Conservation (phyloP, 805 yeast species). For the Zygosaccharomyces gambellarensis region DNA sequence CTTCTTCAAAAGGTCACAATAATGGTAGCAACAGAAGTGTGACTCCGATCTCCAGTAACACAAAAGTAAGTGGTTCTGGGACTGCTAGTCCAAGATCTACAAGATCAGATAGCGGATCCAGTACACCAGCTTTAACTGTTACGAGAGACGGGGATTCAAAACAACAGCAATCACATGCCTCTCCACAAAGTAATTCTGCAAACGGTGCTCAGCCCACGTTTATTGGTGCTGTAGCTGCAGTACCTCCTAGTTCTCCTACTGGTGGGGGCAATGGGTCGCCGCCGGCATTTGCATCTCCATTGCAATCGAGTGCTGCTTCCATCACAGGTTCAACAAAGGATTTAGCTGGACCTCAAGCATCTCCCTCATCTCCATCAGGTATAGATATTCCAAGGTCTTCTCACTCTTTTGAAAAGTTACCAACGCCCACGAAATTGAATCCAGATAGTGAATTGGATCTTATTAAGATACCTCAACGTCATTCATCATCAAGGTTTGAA, state of each 20-base stretch:
- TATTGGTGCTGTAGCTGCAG: constrained; percentile 27
- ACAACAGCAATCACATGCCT: constrained; percentile 1
- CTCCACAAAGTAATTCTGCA: constrained; percentile 3
- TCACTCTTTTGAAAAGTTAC: constrained; percentile 52
- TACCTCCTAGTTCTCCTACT: constrained; percentile 18
- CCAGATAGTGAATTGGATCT: constrained; percentile 67
- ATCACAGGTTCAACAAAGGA: constrained; percentile 13
- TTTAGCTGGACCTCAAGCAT: constrained; percentile 13
- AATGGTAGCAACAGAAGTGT: constrained; percentile 8
- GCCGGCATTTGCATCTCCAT: constrained; percentile 8
- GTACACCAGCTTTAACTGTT: background rate
- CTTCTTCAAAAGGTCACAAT: constrained; percentile 8
- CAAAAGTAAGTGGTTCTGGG: constrained; percentile 4
- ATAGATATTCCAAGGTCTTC: constrained; percentile 39
- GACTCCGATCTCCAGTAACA: constrained; percentile 7
- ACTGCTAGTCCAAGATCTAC: background rate
- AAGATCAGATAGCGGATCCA: background rate
- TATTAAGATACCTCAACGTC: constrained; percentile 82
- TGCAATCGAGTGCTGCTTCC: constrained; percentile 6
- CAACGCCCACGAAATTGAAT: constrained; percentile 56
- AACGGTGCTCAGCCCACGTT: constrained; percentile 24
- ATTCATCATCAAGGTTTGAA: constrained; percentile 87
- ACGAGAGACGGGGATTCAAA: constrained; percentile 2
- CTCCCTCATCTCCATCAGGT: constrained; percentile 24
- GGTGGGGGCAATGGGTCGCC: constrained; percentile 10